phyloP scores from a whole-genome alignment of 169 alveolate genomes.

The Perkinsus marinus region DNA sequence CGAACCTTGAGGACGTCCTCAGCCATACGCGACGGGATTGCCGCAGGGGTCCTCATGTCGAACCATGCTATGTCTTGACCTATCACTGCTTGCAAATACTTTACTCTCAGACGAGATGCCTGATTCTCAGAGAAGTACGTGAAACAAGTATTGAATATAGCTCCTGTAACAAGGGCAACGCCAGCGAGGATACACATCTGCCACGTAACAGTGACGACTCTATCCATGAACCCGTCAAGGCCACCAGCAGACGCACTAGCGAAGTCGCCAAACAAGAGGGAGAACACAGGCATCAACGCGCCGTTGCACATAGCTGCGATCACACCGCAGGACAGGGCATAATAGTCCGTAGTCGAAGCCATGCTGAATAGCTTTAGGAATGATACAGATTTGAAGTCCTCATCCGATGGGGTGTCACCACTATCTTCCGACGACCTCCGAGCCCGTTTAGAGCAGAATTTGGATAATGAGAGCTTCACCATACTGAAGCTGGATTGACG shows the following conservation, averaged over 20 bases:
- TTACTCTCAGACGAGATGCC: background rate
- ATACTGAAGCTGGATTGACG: background rate
- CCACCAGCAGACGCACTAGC: background rate
- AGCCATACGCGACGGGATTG: constrained; percentile 26
- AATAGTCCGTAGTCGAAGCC: background rate
- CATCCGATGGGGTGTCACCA: background rate
- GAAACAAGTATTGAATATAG: background rate
- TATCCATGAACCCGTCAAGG: background rate
- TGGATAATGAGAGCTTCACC: background rate
- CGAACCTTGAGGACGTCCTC: constrained; percentile 25
- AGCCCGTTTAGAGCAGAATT: background rate
- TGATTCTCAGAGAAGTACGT: background rate
- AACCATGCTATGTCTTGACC: constrained; percentile 32
- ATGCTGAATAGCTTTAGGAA: background rate
- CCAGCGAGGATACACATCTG: background rate
- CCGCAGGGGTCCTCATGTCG: constrained; percentile 29
- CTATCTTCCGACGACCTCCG: background rate
- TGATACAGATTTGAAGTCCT: background rate
- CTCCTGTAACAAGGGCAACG: background rate
- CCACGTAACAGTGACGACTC: background rate
- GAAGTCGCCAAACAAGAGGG: background rate
- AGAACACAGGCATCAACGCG: background rate
- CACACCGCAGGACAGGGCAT: background rate
- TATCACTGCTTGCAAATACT: constrained; percentile 23
- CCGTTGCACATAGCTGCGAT: background rate